These are phyloP conservation scores for Huntiella omanensis DNA, from an alignment of 2,329 filamentous ascomycete genomes.

Conservation along the genomic window DNA sequence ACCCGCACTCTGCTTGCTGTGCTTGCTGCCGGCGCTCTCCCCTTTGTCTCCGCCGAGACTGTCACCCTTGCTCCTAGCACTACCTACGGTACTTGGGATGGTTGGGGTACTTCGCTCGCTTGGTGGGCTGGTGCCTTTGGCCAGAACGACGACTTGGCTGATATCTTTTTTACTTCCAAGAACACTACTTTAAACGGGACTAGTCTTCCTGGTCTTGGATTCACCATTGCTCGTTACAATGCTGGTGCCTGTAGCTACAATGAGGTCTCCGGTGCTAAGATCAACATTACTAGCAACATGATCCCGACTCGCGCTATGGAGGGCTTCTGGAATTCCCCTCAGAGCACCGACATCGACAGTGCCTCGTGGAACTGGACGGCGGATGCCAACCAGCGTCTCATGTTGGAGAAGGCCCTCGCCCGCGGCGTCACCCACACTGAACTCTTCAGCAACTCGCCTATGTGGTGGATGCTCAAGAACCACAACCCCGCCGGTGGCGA, in stretches of 20 bases:
- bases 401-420: conserved; percentile 20
- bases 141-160: conserved; percentile 21
- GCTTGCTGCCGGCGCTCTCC: conserved; percentile 4
- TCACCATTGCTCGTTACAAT: conserved; percentile 26
- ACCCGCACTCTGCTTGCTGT: conserved; percentile 6
- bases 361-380: conserved; percentile 23
- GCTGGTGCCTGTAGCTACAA: conserved; percentile 23
- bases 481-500: conserved; percentile 23
- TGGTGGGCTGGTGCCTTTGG: conserved; percentile 27
- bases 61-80: conserved; percentile 8
- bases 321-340: conserved; percentile 23
- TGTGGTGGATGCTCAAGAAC: conserved; percentile 27
- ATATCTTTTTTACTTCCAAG: conserved; percentile 22
- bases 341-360: conserved; percentile 18
- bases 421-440: conserved; percentile 21
- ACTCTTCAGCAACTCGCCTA: conserved; percentile 28
- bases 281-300: conserved; percentile 21
- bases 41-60: conserved; percentile 1
- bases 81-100: conserved; percentile 24
- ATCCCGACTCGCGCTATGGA: conserved; percentile 21
- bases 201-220: conserved; percentile 21
- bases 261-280: conserved; percentile 17
- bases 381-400: conserved; percentile 22
- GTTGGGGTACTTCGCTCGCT: conserved; percentile 24
- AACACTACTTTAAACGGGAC: conserved; percentile 16